A percentile compares a stretch with the other conserved stretches of the same genome.
phyloP scores from a whole-genome alignment of 2,329 filamentous ascomycete species.

The Aureobasidium sp. region DNA sequence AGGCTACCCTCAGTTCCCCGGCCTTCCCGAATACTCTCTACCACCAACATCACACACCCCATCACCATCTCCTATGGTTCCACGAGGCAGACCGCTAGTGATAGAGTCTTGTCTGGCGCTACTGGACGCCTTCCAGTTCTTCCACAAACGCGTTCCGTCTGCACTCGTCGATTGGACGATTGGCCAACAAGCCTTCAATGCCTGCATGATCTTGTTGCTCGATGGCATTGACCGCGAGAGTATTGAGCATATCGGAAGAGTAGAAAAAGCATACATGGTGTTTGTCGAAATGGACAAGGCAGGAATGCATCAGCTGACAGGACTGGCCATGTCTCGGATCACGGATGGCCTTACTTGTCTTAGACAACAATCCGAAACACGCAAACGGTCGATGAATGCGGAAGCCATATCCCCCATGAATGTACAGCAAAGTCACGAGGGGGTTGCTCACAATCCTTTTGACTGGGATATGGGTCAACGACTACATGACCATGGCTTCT shows the following conservation, averaged over 20 bases:
- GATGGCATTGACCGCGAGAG: conserved; percentile 39
- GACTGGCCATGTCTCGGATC: conserved; percentile 37
- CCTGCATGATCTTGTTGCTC: conserved; percentile 42
- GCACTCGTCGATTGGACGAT: conserved; percentile 43
- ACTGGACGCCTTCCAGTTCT: conserved; percentile 41
- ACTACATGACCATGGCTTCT: conserved; percentile 21
- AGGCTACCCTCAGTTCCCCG: neutral
- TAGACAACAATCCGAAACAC: conserved; percentile 17
- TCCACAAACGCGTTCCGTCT: conserved; percentile 36
- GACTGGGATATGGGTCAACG: conserved; percentile 14
- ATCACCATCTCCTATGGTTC: conserved; percentile 10
- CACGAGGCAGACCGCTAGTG: conserved; percentile 33
- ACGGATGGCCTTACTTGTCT: conserved; percentile 19
- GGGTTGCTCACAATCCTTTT: neutral
- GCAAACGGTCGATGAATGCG: neutral
- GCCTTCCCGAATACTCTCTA: neutral
- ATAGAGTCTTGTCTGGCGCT: conserved; percentile 36
- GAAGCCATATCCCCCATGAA: neutral
- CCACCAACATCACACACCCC: conserved; percentile 17
- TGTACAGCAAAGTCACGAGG: neutral
- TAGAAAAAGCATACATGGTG: conserved; percentile 35
- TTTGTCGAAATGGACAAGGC: conserved; percentile 38
- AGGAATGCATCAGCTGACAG: conserved; percentile 39
- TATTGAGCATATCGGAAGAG: conserved; percentile 31
- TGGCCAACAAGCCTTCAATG: conserved; percentile 45